Base-by-base conservation (phyloP, 1,139 yeast species). In the Pichiaceae sp. region DNA sequence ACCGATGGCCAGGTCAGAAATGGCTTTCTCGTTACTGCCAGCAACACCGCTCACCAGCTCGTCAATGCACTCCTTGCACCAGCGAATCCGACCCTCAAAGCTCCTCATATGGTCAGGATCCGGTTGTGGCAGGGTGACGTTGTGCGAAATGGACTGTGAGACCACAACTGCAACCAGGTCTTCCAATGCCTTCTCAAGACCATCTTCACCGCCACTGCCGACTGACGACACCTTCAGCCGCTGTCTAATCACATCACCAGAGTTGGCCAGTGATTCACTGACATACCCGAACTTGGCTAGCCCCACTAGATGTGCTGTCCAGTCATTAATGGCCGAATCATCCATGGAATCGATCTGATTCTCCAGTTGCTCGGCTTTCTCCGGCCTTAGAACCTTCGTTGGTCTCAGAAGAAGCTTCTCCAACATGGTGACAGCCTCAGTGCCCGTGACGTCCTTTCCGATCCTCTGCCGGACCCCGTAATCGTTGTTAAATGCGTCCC, bases 21-120 rank as follows among this genome's bases (percentile, higher is more conserved):
- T 17, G 28, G 5, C 12, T 15, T 12, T 15, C 14, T 16, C 8
- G 17, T 29, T 15, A 15, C 31, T 18, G 9, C 17, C 25, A 7
- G 27, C 27, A 8, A 33, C 16, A 4, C 29, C 31, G 7, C 18
- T 11, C 17, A 56, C 46, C 17, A 74, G 49, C 2, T 70, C 54
- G 42, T 67, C 72, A 15, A 76, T 64, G 48, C 82, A 76, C 20
- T 57, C 52, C 41, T 67, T 68, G n/a, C 76, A 67, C 83, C 83
- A 76, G 31, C 57, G 48, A 3, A 65, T 56, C 37, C 66, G 60
- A 3, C 65, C 54, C 12, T 59, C 62, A 11, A 59, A 42, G 3
- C 59, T 49, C 17, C 60, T 61, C 31, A 57, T 51, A 17, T 46
- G 46, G 12, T 50, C 45, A 9, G 54, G 44, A 9, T 57, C 47